Percentiles rank a stretch among this genome's conserved stretches.
Evolutionary conservation across 2,329 filamentous ascomycete genomes (phyloP).

Genomic region (Penicillium sp.): DNA sequence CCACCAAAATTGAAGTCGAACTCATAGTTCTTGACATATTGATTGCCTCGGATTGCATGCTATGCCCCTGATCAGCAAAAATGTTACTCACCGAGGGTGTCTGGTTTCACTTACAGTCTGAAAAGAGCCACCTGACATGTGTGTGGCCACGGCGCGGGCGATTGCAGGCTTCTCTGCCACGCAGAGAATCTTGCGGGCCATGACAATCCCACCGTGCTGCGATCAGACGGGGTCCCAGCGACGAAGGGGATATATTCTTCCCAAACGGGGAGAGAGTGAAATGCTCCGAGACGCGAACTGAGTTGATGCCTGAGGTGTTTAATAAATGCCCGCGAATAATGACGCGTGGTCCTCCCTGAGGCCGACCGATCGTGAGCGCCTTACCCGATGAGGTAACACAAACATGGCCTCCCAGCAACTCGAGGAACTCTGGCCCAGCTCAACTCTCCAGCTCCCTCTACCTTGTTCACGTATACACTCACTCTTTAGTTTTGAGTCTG

Average conservation of each 20-base stretch:
- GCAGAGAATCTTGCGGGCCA: constrained; percentile 64
- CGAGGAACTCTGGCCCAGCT: neutral
- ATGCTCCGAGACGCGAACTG: constrained; percentile 23
- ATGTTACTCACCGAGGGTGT: neutral
- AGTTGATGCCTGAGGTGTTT: constrained; percentile 7
- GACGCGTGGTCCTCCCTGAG: constrained; percentile 15
- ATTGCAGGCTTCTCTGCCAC: constrained; percentile 92
- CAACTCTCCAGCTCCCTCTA: constrained; percentile 8
- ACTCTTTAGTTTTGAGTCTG: neutral
- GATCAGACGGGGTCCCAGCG: constrained; percentile 12
- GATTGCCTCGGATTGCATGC: constrained; percentile 67
- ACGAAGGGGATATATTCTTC: constrained; percentile 5
- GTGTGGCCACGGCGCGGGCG: constrained; percentile 87
- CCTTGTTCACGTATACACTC: constrained; percentile 8
- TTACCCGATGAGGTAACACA: constrained; percentile 24
- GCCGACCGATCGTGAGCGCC: constrained; percentile 10
- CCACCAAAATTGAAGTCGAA: constrained; percentile 86
- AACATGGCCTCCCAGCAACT: constrained; percentile 8
- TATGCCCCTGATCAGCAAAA: constrained; percentile 43
- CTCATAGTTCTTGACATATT: constrained; percentile 90
- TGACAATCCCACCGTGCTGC: constrained; percentile 21
- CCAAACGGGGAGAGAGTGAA: constrained; percentile 18
- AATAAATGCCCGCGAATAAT: neutral
- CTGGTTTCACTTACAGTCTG: constrained; percentile 61
- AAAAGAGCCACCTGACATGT: constrained; percentile 76